A percentile compares a stretch with the other conserved stretches of the same genome.
phyloP scores from a whole-genome alignment of 164 flowering plant genomes.

The Liquidambar formosana region DNA sequence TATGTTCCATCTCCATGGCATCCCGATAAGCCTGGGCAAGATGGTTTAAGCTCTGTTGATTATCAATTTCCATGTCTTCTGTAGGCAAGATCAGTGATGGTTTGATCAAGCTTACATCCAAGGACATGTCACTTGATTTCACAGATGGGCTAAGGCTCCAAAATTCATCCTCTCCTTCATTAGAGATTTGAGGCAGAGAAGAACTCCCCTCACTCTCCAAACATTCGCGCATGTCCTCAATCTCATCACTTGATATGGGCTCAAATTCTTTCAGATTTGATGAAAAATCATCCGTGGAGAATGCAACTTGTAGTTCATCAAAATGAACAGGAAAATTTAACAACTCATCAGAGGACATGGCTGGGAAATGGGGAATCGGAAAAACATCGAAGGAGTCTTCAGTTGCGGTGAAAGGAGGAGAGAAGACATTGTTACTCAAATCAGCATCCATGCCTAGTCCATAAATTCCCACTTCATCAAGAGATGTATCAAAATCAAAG shows the following conservation, averaged over 20 bases:
- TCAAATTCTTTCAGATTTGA: not conserved
- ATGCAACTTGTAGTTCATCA: not conserved
- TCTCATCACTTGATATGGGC: not conserved
- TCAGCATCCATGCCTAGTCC: not conserved
- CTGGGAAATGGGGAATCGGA: not conserved
- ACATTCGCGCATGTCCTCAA: not conserved
- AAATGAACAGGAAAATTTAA: not conserved
- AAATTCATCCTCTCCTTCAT: not conserved
- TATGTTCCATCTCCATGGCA: slow-evolving; percentile 39
- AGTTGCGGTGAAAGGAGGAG: not conserved
- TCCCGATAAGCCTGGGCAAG: slow-evolving; percentile 57
- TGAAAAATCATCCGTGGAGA: not conserved
- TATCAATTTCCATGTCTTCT: not conserved
- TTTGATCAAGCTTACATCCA: not conserved
- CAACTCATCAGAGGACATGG: not conserved
- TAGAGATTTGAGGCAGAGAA: not conserved
- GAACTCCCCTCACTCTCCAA: slow-evolving; percentile 4
- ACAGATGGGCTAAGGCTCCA: not conserved
- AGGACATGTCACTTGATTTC: not conserved
- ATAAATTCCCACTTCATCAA: not conserved
- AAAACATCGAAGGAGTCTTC: not conserved
- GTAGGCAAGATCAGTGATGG: not conserved
- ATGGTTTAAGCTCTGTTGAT: slow-evolving; percentile 30
- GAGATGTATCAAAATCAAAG: not conserved
- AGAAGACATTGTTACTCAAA: not conserved